These are phyloP conservation scores for Melanomma pulvis-pyrius DNA, from an alignment of 495 filamentous ascomycete species.

Conservation along the genomic window DNA sequence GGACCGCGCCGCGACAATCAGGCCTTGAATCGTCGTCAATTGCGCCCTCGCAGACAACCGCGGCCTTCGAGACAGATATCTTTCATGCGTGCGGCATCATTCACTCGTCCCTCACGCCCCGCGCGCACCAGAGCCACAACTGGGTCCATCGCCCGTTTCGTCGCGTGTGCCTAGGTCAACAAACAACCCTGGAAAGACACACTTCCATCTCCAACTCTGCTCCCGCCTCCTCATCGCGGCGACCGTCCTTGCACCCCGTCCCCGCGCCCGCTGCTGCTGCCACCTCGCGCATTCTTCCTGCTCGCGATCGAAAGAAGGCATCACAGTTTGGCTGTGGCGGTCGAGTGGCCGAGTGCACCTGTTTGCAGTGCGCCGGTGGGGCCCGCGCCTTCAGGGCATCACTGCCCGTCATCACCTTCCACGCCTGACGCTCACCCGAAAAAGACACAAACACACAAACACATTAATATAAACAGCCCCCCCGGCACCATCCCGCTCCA, in stretches of 20 bases:
- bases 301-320: not conserved
- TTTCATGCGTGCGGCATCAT: not conserved
- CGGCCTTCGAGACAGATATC: not conserved
- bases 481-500: not conserved
- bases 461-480: not conserved
- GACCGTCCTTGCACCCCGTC: not conserved
- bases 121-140: not conserved
- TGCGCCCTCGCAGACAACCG: not conserved
- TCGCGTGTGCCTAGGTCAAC: not conserved
- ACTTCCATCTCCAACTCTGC: not conserved
- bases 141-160: not conserved
- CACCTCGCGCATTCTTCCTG: not conserved
- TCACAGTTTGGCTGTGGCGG: not conserved
- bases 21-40: not conserved
- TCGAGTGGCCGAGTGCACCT: not conserved
- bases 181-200: not conserved
- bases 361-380: not conserved
- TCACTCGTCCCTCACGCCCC: not conserved
- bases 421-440: not conserved
- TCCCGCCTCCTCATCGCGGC: not conserved
- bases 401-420: not conserved
- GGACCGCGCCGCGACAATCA: not conserved
- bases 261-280: not conserved
- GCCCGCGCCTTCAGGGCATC: not conserved
- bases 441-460: not conserved